Base-by-base conservation (phyloP, 176 grass and related monocot species). In the Alloteropsis semialata region DNA sequence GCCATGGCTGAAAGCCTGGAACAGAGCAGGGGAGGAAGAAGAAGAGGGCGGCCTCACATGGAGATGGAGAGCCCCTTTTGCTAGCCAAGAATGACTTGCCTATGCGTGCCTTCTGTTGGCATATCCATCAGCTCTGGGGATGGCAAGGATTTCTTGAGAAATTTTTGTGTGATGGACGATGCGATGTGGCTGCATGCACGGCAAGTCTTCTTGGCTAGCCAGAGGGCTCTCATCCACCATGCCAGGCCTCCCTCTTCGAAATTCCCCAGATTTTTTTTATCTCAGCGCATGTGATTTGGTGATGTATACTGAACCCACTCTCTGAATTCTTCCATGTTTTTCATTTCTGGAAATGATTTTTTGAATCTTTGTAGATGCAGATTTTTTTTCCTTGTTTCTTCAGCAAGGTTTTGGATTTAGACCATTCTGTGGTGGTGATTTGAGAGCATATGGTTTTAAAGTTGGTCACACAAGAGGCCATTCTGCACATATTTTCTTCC, bases 71-170 rank as follows among this genome's bases (percentile, higher is more conserved):
- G 87, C 71, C 44, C 59, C 36, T 64, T 83, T 75, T 61, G 80
- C 24, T 84, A 90, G 89, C 84, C 84, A 90, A 87, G 89, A 90
- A 90, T 90, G 89, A 84, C 84, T 90, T 90, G 89, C 89, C 89
- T 90, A 84, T 84, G 84, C 84, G 44, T 76, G 82, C 54, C 81
- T 8, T 63, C 27, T 55, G 15, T 79, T 54, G 60, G 65, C 63
- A 89, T 25, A 10, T 30, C 36, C 29, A 10, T 16, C 17, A 36
- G 56, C 66, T 65, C 61, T 71, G 75, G 49, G 8, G n/a, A 19
- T 12, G n/a, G n/a, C n/a, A n/a, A n/a, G n/a, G n/a, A n/a, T n/a
- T n/a, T n/a, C n/a, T n/a, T n/a, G n/a, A n/a, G n/a, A n/a, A n/a
- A n/a, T n/a, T n/a, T n/a, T n/a, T n/a, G n/a, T n/a, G n/a, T n/a